Evolutionary conservation across 495 filamentous ascomycete species (phyloP).

Genomic region (Hyaloscypha hepaticicola): DNA sequence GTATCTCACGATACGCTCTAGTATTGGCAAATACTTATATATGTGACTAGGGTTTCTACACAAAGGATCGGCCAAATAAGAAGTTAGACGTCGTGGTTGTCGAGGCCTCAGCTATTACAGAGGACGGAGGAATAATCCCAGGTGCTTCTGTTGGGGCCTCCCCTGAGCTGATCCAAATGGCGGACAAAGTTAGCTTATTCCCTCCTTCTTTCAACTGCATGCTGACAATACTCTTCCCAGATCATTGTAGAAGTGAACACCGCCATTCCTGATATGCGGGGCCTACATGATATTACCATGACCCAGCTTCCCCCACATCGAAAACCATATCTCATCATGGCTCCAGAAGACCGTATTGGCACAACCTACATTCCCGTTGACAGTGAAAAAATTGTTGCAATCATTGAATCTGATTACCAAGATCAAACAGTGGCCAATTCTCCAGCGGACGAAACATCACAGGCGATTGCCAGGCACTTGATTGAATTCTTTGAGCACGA

Average conservation of each 20-base stretch:
- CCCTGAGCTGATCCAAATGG: constrained; percentile 85
- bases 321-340: constrained; percentile 86
- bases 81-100: constrained; percentile 82
- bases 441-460: constrained; percentile 69
- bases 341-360: constrained; percentile 76
- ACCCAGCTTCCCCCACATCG: constrained; percentile 75
- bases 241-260: constrained; percentile 96
- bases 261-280: constrained; percentile 77
- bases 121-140: constrained; percentile 86
- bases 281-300: constrained; percentile 89
- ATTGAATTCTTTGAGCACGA: constrained; percentile 87
- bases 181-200: constrained; percentile 61
- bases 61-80: constrained; percentile 68
- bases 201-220: background rate
- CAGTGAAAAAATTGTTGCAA: constrained; percentile 81
- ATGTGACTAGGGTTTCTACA: constrained; percentile 62
- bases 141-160: constrained; percentile 85
- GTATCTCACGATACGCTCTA: constrained; percentile 28
- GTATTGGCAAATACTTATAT: background rate
- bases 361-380: constrained; percentile 84
- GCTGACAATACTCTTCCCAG: constrained; percentile 30
- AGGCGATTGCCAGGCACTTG: constrained; percentile 73
- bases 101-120: constrained; percentile 87
- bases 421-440: constrained; percentile 79
- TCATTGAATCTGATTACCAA: constrained; percentile 81